Evolutionary conservation across 2,329 filamentous ascomycete species (phyloP), one percentile per base, ranked within the genome.

Genomic region (Bipolaris bicolor): DNA sequence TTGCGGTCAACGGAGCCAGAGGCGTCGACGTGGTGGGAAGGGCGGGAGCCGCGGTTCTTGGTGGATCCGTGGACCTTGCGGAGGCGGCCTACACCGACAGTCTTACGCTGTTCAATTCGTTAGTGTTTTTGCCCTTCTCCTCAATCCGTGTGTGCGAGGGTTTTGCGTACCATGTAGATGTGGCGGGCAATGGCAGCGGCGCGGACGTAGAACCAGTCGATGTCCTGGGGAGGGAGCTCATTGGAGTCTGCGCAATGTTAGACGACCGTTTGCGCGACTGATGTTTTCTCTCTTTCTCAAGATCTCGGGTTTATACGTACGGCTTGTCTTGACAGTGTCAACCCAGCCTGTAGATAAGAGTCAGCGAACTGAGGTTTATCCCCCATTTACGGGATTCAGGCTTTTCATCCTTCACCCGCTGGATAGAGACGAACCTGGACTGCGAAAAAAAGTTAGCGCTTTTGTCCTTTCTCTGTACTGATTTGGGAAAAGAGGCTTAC

Each of bases 291-390:
- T 2, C 18, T 3, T 24, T 26, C 49, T 3, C 31, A 16, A n/a
- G 52, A 22, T 15, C 20, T 22, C n/a, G 18, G 22, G 10, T 45
- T 39, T 39, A 58, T 53, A 72, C 72, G 52, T 71, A 76, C 74
- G 73, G 60, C 92, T 94, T 74, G 94, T 97, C 90, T 99, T 99
- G 85, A 98, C 95, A 78, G 94, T 97, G 81, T 99, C 95, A 81
- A 97, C 94, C 94, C 94, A 98, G 86, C 92, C 92, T 96, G 80
- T 81, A 82, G 79, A 81, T 77, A 75, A 74, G 65, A 65, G 78
- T 81, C 75, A 81, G 78, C 75, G 71, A 74, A 66, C 69, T 70
- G 68, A 71, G 67, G 68, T 72, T 74, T 75, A 78, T 78, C 80
- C 80, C 80, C 79, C 80, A 80, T 76, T 76, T 77, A 82, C 80